Conservation (phyloP, 2,329 filamentous ascomycete genomes). For the Talaromyces sp. region DNA sequence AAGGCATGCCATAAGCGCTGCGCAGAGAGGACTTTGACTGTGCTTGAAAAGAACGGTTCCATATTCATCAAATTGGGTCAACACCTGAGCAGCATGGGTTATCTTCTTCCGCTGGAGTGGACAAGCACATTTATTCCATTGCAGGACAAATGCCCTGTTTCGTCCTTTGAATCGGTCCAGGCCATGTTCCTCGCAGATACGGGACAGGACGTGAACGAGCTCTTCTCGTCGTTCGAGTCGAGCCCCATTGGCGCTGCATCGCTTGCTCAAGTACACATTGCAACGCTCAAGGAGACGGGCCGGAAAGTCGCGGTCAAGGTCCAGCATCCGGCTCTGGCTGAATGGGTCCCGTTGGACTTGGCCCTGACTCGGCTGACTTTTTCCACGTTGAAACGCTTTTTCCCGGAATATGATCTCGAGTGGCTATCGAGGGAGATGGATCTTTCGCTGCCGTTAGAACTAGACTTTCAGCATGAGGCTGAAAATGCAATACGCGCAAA, state of each 20-base stretch:
- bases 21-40: slow-evolving; percentile 77
- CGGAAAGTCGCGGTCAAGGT: slow-evolving; percentile 94
- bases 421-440: slow-evolving; percentile 96
- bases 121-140: slow-evolving; percentile 92
- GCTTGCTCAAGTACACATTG: slow-evolving; percentile 88
- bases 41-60: slow-evolving; percentile 91
- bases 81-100: slow-evolving; percentile 93
- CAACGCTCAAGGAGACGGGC: slow-evolving; percentile 73
- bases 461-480: slow-evolving; percentile 84
- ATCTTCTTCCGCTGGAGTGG: slow-evolving; percentile 86
- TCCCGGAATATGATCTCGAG: slow-evolving; percentile 95
- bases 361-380: slow-evolving; percentile 86
- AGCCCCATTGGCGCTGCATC: slow-evolving; percentile 88
- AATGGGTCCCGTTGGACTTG: slow-evolving; percentile 87
- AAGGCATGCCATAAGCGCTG: slow-evolving; percentile 88
- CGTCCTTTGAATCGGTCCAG: slow-evolving; percentile 79
- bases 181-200: slow-evolving; percentile 84
- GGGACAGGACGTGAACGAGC: slow-evolving; percentile 69
- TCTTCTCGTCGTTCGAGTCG: slow-evolving; percentile 78
- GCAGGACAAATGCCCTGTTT: slow-evolving; percentile 93
- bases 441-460: slow-evolving; percentile 78
- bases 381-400: slow-evolving; percentile 81
- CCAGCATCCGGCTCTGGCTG: slow-evolving; percentile 82
- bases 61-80: slow-evolving; percentile 98
- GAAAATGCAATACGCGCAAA: slow-evolving; percentile 75